Evolutionary conservation across 345 rosid species (phyloP), one percentile per base, ranked within the genome.

Genomic region (Ceriops tagal): DNA sequence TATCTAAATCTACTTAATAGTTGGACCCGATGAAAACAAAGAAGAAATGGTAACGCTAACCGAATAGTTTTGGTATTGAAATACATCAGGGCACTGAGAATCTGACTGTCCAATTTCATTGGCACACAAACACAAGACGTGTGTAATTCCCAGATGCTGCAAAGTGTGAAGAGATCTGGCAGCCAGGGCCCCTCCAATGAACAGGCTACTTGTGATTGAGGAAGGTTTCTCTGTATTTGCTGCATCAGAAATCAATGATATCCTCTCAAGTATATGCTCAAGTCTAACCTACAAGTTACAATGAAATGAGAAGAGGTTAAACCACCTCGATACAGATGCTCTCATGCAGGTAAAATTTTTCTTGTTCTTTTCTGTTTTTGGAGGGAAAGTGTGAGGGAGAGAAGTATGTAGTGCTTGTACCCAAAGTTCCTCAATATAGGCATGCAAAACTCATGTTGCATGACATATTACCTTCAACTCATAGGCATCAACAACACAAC

Each of bases 61-160:
- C 10, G 93, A 88, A 81, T 85, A 92, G 67, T 96, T 96, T 82
- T 80, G 74, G 85, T 96, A 92, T 74, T 86, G 62, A 62, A 90
- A 95, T 53, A 88, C 82, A 65, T 88, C 92, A 2, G 88, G 93
- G 71, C 72, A 81, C 74, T 95, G 99, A 59, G 97, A 87, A 78
- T 95, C 99, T 21, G 98, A 83, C 72, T 95, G 99, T 60, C 99
- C 99, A 39, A 88, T 95, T 78, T 95, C 99, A 82, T 90, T 96
- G 68, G 98, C 91, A 68, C 99, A 96, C 58, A 96, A 77, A 73
- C 99, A 96, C 76, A 96, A 77, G 60, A 92, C 71, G 72, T 92
- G 97, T 69, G 91, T 87, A 68, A 90, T 83, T 68, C 90, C 93
- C 65, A 90, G 46, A 75, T 89, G 86, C 77, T 96, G 96, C 71